These are phyloP conservation scores for Carex myosuroides DNA, from an alignment of 176 grass and related monocot genomes.

Conservation along the genomic window DNA sequence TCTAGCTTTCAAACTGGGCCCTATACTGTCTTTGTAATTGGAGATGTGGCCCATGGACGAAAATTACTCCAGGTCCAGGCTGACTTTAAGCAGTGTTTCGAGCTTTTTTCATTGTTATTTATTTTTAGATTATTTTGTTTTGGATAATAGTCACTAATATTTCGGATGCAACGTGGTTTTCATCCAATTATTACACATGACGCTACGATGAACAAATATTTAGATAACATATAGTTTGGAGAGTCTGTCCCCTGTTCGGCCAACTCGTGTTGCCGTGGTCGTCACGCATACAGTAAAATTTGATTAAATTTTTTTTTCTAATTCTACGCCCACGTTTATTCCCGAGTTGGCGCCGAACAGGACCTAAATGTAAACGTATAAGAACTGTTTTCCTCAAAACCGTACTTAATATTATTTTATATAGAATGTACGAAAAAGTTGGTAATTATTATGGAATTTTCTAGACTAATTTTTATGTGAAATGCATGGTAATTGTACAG, in stretches of 20 bases:
- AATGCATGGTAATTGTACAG: no score
- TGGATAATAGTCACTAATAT: background rate
- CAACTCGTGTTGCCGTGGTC: no score
- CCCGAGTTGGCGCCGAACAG: no score
- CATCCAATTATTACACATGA: background rate
- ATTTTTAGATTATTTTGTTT: background rate
- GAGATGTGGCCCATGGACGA: background rate
- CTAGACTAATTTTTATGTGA: no score
- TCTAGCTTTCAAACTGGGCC: background rate
- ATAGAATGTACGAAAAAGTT: background rate
- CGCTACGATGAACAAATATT: background rate
- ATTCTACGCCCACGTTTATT: no score
- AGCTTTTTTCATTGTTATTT: background rate
- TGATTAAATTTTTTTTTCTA: no score
- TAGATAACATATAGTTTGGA: background rate
- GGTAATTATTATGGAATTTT: no score
- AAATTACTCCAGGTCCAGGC: background rate
- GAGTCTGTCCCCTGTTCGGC: no score
- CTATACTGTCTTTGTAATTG: background rate
- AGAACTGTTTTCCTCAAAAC: background rate
- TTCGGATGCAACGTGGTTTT: background rate
- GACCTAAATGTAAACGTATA: background rate
- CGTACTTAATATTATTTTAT: background rate
- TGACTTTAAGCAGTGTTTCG: background rate
- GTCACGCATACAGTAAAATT: no score